Conservation (phyloP, 176 grass and related monocot genomes). For the Pontederia paniculata region DNA sequence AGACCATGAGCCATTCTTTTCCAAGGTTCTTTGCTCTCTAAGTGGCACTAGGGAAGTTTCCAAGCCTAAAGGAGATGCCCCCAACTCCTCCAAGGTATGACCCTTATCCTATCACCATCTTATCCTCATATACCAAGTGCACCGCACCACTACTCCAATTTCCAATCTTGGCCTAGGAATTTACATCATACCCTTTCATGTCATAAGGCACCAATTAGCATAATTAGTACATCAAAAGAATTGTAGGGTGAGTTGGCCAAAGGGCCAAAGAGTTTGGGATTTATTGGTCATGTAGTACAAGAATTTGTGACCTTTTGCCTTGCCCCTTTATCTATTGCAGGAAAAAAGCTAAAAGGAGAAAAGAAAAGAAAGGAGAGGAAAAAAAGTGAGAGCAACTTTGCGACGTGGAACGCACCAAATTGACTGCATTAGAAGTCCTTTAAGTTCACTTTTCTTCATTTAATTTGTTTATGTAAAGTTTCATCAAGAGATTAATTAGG, state of each 20-base stretch:
- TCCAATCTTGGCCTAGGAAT: slow-evolving; percentile 15
- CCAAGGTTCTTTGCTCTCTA: no score
- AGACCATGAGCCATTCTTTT: slow-evolving; percentile 19
- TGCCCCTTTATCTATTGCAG: slow-evolving; percentile 23
- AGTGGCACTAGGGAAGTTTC: slow-evolving; percentile 25
- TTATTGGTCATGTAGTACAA: not conserved
- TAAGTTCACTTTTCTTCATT: not conserved
- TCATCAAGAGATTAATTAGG: not conserved
- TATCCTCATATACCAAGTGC: slow-evolving; percentile 12
- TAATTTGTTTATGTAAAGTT: not conserved
- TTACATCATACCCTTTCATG: slow-evolving; percentile 25
- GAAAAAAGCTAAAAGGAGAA: slow-evolving; percentile 7
- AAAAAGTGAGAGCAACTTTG: slow-evolving; percentile 30
- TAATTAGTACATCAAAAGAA: slow-evolving; percentile 3
- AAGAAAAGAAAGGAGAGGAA: no score
- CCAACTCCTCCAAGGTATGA: slow-evolving; percentile 40
- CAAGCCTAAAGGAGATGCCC: slow-evolving; percentile 39
- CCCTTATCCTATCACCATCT: slow-evolving; percentile 17
- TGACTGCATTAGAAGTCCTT: slow-evolving; percentile 1
- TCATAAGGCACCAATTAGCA: slow-evolving; percentile 18
- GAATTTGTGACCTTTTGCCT: slow-evolving; percentile 14
- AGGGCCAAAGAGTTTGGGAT: slow-evolving; percentile 1
- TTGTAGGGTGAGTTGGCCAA: slow-evolving; percentile 7
- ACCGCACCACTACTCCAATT: slow-evolving; percentile 38
- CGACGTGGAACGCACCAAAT: slow-evolving; percentile 53